Percentiles rank a stretch among this genome's conserved stretches.
Evolutionary conservation across 2,329 filamentous ascomycete genomes (phyloP).

Genomic region (Pezicula radicicola): DNA sequence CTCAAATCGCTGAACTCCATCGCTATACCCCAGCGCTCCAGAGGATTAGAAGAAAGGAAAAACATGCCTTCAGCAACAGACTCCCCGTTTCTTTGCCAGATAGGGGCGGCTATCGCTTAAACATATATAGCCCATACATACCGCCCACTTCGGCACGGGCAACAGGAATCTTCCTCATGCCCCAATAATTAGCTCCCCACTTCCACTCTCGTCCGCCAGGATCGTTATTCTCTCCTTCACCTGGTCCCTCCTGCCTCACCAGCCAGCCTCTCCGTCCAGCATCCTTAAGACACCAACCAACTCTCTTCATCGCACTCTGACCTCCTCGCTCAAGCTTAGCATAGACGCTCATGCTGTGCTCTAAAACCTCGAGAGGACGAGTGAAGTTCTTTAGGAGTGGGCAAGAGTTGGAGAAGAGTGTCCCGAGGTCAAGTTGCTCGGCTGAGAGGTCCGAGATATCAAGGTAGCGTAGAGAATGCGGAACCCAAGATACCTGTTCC

Average conservation of each 20-base stretch:
- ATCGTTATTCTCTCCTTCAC: slow-evolving; percentile 33
- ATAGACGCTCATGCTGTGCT: slow-evolving; percentile 68
- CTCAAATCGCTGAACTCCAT: too few relatives aligned
- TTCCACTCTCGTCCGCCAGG: slow-evolving; percentile 69
- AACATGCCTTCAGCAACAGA: not conserved
- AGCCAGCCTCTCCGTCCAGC: slow-evolving; percentile 65
- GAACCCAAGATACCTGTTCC: slow-evolving; percentile 42
- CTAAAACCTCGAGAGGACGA: slow-evolving; percentile 71
- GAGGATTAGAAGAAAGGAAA: not conserved
- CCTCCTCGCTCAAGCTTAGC: slow-evolving; percentile 56
- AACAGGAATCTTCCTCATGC: slow-evolving; percentile 68
- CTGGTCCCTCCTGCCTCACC: slow-evolving; percentile 43
- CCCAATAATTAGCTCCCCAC: slow-evolving; percentile 82
- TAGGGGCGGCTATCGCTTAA: slow-evolving; percentile 33
- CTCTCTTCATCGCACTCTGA: slow-evolving; percentile 15
- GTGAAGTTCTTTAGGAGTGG: slow-evolving; percentile 57
- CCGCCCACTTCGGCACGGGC: slow-evolving; percentile 53
- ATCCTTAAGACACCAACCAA: slow-evolving; percentile 71
- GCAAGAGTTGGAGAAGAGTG: slow-evolving; percentile 47
- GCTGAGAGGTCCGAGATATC: slow-evolving; percentile 72
- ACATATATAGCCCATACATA: slow-evolving; percentile 58
- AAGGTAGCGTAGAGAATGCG: slow-evolving; percentile 67
- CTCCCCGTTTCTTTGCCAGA: too few relatives aligned
- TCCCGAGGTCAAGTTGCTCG: slow-evolving; percentile 54
- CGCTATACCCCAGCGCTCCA: too few relatives aligned